Percentiles rank a stretch among this genome's conserved stretches.
Conservation (phyloP, 2,329 filamentous ascomycete genomes). For the Scedosporium dehoogii region DNA sequence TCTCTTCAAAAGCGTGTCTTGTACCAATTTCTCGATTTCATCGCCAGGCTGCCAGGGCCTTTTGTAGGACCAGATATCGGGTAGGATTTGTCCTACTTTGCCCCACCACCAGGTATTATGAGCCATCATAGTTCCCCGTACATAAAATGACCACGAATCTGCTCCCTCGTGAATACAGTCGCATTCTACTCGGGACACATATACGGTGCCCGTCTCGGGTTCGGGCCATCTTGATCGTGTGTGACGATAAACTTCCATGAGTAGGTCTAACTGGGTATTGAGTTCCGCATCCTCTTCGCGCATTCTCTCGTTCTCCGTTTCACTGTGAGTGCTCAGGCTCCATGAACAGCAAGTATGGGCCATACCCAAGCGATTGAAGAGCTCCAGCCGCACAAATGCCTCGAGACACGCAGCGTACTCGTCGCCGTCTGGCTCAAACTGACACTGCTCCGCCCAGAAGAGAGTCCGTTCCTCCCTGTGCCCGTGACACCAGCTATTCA, state of each 20-base stretch:
- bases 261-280: background rate
- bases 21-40: no score
- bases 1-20: background rate
- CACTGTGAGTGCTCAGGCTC: background rate
- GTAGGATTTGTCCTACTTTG: background rate
- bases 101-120: background rate
- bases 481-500: background rate
- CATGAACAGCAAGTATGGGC: background rate
- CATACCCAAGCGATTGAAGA: background rate
- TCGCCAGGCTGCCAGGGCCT: no score
- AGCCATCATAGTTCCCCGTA: background rate
- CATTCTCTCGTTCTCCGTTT: background rate
- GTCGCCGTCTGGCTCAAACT: background rate
- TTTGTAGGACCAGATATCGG: background rate
- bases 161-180: background rate
- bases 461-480: background rate
- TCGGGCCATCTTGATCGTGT: background rate
- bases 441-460: background rate
- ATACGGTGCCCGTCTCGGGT: background rate
- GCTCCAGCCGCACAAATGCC: background rate
- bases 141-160: background rate
- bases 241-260: background rate
- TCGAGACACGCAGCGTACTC: background rate
- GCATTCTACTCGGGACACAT: background rate
- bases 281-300: background rate